phyloP scores from a whole-genome alignment of 371 early-diverging fungal species.

The Mucor plumbeus region DNA sequence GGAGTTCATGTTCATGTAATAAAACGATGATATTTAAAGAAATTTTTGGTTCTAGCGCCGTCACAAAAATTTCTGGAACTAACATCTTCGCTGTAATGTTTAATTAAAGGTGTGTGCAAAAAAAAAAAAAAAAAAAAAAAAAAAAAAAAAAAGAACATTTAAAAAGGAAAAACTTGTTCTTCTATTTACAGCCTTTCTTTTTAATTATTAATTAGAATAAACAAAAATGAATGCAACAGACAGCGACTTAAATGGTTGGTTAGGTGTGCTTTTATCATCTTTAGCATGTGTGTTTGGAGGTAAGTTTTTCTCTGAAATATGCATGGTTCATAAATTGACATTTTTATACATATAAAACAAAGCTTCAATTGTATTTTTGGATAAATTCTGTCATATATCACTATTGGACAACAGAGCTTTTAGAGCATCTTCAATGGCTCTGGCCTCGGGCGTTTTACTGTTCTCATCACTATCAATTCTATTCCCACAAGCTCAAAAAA shows the following conservation, averaged over 20 bases:
- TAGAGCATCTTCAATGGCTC: slow-evolving; percentile 42
- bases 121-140: too few species aligned
- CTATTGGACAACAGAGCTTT: slow-evolving; percentile 38
- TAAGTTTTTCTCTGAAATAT: slow-evolving; percentile 10
- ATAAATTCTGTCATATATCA: slow-evolving; percentile 18
- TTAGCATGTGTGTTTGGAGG: slow-evolving; percentile 46
- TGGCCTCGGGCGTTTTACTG: slow-evolving; percentile 50
- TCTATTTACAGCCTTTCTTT: background rate
- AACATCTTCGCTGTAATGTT: background rate
- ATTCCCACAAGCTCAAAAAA: slow-evolving; percentile 42
- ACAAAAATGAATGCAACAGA: background rate
- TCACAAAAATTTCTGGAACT: slow-evolving; percentile 23
- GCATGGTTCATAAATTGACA: background rate
- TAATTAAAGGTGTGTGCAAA: background rate
- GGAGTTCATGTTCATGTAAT: background rate
- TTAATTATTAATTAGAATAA: background rate
- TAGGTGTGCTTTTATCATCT: slow-evolving; percentile 42
- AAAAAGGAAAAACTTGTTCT: slow-evolving; percentile 2
- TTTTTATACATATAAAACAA: background rate
- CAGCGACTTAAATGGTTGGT: slow-evolving; percentile 34
- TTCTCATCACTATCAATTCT: slow-evolving; percentile 44
- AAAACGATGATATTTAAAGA: background rate
- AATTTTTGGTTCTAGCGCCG: slow-evolving; percentile 21
- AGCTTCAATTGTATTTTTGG: slow-evolving; percentile 38
- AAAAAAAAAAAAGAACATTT: background rate